phyloP scores from a whole-genome alignment of 495 filamentous ascomycete species.

The Xylaria nigripes region DNA sequence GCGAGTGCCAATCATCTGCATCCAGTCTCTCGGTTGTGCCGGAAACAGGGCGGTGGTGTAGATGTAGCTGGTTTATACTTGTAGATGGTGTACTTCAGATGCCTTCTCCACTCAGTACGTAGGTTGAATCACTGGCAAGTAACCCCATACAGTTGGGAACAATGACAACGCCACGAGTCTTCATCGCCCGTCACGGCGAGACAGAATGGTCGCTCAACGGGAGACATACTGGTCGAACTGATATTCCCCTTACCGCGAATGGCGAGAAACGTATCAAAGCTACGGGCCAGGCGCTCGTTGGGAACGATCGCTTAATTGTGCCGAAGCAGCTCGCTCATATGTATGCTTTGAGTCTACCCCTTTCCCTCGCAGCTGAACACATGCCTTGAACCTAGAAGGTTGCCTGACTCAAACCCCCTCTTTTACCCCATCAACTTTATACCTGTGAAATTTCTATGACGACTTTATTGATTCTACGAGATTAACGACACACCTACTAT shows the following conservation, averaged over 20 bases:
- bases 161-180: constrained; percentile 66
- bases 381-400: too few species aligned
- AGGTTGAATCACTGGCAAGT: too few species aligned
- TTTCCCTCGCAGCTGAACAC: background rate
- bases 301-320: constrained; percentile 76
- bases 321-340: constrained; percentile 73
- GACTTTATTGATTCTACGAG: too few species aligned
- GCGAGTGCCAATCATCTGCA: background rate
- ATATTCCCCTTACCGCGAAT: constrained; percentile 77
- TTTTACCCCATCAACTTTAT: too few species aligned
- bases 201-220: constrained; percentile 96
- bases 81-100: too few species aligned
- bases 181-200: constrained; percentile 88
- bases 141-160: background rate
- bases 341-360: constrained; percentile 33
- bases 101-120: too few species aligned
- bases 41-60: too few species aligned
- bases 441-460: too few species aligned
- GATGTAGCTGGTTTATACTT: too few species aligned
- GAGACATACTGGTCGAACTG: constrained; percentile 78
- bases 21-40: background rate
- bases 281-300: constrained; percentile 76
- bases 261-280: constrained; percentile 78
- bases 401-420: background rate
- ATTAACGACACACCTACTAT: too few species aligned